Evolutionary conservation across 169 alveolate genomes (phyloP), one percentile per base, ranked within the genome.

Genomic region (Plasmodium vinckei): DNA sequence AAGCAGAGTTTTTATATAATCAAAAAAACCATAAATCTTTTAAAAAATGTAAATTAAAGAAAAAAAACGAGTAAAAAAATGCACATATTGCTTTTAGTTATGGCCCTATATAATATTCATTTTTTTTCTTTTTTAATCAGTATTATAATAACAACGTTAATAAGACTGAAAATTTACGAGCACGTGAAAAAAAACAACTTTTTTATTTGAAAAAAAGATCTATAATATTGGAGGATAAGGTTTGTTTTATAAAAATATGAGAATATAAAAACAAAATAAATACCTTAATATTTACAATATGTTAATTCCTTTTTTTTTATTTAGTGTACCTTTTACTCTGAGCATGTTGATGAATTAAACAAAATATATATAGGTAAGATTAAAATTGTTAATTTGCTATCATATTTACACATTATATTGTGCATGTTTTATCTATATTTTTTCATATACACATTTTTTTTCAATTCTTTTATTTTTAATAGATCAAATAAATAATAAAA

Each of bases 1-100:
- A 79, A 79, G 13, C 77, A 65, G 57, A 79, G 89, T 53, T 79
- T 79, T 19, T 79, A 79, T 57, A 64, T 79, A 79, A 79, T 79
- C 61, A 63, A 56, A 70, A 79, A 79, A 67, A 51, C 89, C 5
- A 49, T 79, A 67, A 79, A 65, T 44, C 65, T 79, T 64, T 39
- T 79, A 64, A 79, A 79, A 65, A 63, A 79, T 65, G 89, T 79
- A 79, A 79, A 33, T 27, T 15, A 0, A 70, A 9, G 21, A 19
- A 49, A 70, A 67, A 47, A 12, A 23, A 15, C 17, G n/a, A 9
- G n/a, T 23, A 17, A 12, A 21, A 1, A 56, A 5, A 13, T 0
- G 1, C 49, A 39, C 12, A 13, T n/a, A 33, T 33, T 33, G 7
- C 6, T 33, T 33, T 33, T 33, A 3, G 42, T 33, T 33, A 33